These are phyloP conservation scores for Wilhelminamyces savonicus DNA, from an alignment of 805 yeast genomes.

Conservation along the genomic window DNA sequence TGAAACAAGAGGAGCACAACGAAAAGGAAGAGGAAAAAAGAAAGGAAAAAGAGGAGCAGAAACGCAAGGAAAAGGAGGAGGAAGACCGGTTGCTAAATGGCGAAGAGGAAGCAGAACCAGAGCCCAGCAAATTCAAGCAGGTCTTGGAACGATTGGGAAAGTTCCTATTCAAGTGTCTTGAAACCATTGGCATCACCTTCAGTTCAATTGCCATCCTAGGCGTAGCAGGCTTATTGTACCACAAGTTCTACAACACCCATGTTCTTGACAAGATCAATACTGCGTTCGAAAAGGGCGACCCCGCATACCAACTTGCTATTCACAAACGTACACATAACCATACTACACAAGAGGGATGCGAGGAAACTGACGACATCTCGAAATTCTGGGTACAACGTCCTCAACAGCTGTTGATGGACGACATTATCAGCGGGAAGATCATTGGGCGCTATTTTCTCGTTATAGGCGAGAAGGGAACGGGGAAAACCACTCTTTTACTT, in stretches of 20 bases:
- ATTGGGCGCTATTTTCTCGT: constrained; percentile 65
- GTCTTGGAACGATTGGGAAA: constrained; percentile 11
- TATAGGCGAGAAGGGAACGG: constrained; percentile 84
- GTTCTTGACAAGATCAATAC: constrained; percentile 57
- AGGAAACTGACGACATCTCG: constrained; percentile 21
- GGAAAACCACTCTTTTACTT: constrained; percentile 69
- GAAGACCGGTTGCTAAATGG: no score
- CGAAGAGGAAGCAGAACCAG: constrained; percentile 9
- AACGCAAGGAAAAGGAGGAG: constrained; percentile 1
- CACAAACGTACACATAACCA: constrained; percentile 39
- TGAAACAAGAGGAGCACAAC: constrained; percentile 5
- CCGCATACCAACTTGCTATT: constrained; percentile 53
- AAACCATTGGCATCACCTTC: constrained; percentile 66
- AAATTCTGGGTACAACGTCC: constrained; percentile 61
- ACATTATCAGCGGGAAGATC: constrained; percentile 56
- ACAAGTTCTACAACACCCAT: constrained; percentile 50
- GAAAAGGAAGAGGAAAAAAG: constrained; percentile 4
- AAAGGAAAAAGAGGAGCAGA: constrained; percentile 6
- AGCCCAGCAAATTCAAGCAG: constrained; percentile 13
- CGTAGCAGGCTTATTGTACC: constrained; percentile 67
- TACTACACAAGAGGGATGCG: constrained; percentile 7
- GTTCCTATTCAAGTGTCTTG: constrained; percentile 42
- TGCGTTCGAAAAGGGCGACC: constrained; percentile 66
- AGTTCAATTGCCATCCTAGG: constrained; percentile 66
- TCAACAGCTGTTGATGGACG: constrained; percentile 60